Base-by-base conservation (phyloP, 2,329 filamentous ascomycete species). In the Penicillium sp. region DNA sequence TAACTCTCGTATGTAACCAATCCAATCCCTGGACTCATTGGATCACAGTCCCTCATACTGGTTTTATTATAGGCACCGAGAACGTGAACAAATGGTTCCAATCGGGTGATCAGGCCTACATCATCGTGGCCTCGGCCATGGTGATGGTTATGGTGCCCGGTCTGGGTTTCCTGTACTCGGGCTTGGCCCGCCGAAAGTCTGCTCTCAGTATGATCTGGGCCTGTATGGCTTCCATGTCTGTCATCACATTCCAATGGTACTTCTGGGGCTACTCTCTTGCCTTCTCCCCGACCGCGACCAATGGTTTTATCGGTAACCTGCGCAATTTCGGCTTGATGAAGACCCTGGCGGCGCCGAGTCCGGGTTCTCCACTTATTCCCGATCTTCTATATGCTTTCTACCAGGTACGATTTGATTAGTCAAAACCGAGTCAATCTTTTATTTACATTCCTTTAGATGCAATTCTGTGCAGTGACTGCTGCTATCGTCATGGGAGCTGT, bases 251-350 rank as follows among this genome's bases (percentile, higher is more conserved):
- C 81, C 95, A 99, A 80, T 99, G 95, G 95, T 98, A 97, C 72
- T 97, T 99, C 76, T 98, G 95, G 93, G 95, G 95, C 37, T 99
- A 96, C 77, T 96, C 93, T 14, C 82, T 99, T 60, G 93, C 93
- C 52, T 97, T 98, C 78, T 95, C 90, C 70, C 82, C 84, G 44
- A 87, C 86, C 14, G 90, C 88, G 4, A 91, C 85, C 65, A 97
- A 90, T 78, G 89, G 90, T 52, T 98, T 90, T 79, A 98, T 99
- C 71, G 95, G 95, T 54, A 87, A 98, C 74, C 79, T 99, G 55
- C 84, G 87, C 66, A 90, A 96, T 76, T 96, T 98, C 68, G 95
- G 92, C 60, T 83, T 99, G 67, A 88, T 86, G 82, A 90, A 92
- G 71, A 91, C 91, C 2, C 83, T 96, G 67, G 95, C 85, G 52